Conservation (phyloP, 768 basidiomycete genomes). For the Russula abietina region DNA sequence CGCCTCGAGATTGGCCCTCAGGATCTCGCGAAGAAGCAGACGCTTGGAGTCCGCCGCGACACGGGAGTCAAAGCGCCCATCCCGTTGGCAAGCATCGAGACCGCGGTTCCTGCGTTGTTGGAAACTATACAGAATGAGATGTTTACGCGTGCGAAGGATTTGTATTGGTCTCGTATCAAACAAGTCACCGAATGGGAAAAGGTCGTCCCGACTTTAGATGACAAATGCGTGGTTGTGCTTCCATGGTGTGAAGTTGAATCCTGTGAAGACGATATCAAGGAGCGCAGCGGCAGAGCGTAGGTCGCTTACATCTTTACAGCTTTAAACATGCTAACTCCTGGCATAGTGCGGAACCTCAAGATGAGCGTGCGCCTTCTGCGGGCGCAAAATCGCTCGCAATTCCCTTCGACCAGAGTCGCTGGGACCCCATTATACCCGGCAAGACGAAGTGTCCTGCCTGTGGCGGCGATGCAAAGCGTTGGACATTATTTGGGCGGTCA, state of each 20-base stretch:
- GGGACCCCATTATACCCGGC: conserved; percentile 71
- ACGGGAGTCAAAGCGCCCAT: conserved; percentile 57
- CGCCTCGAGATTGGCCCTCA: conserved; percentile 96
- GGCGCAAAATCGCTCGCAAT: conserved; percentile 97
- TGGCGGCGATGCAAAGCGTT: conserved; percentile 82
- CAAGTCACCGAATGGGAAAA: conserved; percentile 85
- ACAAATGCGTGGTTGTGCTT: conserved; percentile 79
- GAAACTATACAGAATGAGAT: conserved; percentile 86
- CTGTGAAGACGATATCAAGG: conserved; percentile 99
- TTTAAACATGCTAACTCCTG: neutral
- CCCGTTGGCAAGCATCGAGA: conserved; percentile 42
- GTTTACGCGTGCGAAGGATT: conserved; percentile 70
- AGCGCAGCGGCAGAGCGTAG: conserved; percentile 80
- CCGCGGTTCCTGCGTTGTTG: conserved; percentile 57
- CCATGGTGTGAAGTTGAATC: conserved; percentile 94
- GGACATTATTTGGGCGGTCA: conserved; percentile 94
- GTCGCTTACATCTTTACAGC: conserved; percentile 28
- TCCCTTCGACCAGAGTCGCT: conserved; percentile 87
- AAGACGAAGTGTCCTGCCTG: conserved; percentile 90
- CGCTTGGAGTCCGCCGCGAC: conserved; percentile 77
- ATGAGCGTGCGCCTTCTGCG: conserved; percentile 93
- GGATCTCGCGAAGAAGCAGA: conserved; percentile 78
- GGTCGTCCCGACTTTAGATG: conserved; percentile 84
- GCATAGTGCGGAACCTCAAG: conserved; percentile 72
- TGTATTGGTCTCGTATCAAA: conserved; percentile 65